Conservation (phyloP, 2,329 filamentous ascomycete genomes). For the Claviceps pazoutovae region DNA sequence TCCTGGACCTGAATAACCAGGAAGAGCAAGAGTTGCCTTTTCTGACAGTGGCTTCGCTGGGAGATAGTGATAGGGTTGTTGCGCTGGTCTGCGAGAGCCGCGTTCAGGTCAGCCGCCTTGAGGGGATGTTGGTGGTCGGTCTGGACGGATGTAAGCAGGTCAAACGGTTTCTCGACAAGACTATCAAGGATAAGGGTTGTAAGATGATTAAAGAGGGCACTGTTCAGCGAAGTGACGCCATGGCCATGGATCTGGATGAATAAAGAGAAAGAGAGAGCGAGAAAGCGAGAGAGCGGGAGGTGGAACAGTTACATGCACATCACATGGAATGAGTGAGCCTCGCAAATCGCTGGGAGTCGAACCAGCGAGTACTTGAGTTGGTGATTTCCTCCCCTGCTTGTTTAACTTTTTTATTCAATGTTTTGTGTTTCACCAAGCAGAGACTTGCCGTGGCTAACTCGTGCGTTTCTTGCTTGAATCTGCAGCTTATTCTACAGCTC, state of each 20-base stretch:
- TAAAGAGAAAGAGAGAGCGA: not conserved
- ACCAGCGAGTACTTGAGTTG: not conserved
- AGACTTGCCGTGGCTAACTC: not conserved
- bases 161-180: conserved; percentile 62
- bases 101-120: conserved; percentile 66
- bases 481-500: conserved; percentile 28
- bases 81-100: conserved; percentile 78
- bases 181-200: conserved; percentile 58
- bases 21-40: conserved; percentile 84
- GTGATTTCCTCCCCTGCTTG: not conserved
- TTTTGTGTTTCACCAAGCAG: not conserved
- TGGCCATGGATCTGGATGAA: conserved; percentile 37
- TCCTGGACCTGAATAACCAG: conserved; percentile 64
- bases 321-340: not conserved
- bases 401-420: not conserved
- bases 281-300: not conserved
- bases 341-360: not conserved
- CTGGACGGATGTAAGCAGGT: conserved; percentile 87
- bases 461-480: not conserved
- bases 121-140: conserved; percentile 85
- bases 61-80: conserved; percentile 58
- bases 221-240: conserved; percentile 32
- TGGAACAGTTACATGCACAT: not conserved
- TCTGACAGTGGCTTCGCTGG: conserved; percentile 71
- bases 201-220: conserved; percentile 46